A percentile compares a stretch with the other conserved stretches of the same genome.
Evolutionary conservation across 208 protist genomes (phyloP).

Genomic region (Leishmania gerbilli): DNA sequence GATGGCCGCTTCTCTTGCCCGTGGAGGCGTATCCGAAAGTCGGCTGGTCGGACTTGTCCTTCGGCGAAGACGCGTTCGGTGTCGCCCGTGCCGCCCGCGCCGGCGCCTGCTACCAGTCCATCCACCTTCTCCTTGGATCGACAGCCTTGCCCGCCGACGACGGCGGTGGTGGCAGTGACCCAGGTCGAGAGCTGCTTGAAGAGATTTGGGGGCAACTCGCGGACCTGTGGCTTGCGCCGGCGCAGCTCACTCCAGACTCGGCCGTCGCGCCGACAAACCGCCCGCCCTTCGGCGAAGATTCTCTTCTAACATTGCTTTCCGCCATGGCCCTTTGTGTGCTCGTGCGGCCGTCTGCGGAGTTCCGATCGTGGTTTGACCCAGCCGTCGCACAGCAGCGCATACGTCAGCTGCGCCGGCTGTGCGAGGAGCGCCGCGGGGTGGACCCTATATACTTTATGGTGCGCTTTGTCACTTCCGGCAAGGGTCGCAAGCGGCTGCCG

Average conservation of each 20-base stretch:
- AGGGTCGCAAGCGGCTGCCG: constrained; percentile 40
- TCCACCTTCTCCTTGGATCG: constrained; percentile 15
- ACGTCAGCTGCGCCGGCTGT: constrained; percentile 33
- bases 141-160: constrained; percentile 3
- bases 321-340: constrained; percentile 34
- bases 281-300: constrained; percentile 60
- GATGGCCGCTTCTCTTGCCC: constrained; percentile 28
- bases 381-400: constrained; percentile 14
- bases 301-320: constrained; percentile 49
- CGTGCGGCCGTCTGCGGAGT: constrained; percentile 31
- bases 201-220: constrained; percentile 16
- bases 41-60: constrained; percentile 12
- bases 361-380: constrained; percentile 27
- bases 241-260: constrained; percentile 2
- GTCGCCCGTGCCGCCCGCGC: neutral
- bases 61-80: constrained; percentile 7
- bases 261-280: constrained; percentile 7
- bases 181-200: constrained; percentile 1
- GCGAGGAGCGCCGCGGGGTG: constrained; percentile 36
- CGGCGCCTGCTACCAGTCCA: constrained; percentile 34
- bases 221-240: constrained; percentile 26
- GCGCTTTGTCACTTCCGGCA: constrained; percentile 50
- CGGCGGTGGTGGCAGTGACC: neutral
- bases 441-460: constrained; percentile 52
- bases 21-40: constrained; percentile 19